Conservation (phyloP, 371 early-diverging fungal genomes). For the Thermomucor indicae-seudaticae region DNA sequence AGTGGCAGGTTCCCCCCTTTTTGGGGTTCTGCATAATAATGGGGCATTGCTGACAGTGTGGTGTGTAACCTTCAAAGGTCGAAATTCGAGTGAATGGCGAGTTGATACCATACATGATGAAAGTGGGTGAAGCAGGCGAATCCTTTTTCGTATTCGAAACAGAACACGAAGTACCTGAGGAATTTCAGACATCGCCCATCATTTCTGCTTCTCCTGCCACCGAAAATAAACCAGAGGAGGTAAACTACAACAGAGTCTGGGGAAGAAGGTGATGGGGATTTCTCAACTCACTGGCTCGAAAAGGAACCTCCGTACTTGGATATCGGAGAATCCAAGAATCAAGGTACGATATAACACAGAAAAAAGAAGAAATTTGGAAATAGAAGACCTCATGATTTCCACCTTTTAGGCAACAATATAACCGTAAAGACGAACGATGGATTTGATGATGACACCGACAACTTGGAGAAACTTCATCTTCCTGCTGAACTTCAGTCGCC, state of each 20-base stretch:
- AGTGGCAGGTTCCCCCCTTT: background rate
- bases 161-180: conserved; percentile 81
- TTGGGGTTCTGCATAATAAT: no score
- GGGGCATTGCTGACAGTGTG: no score
- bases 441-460: conserved; percentile 43
- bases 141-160: conserved; percentile 96
- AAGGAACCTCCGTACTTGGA: conserved; percentile 48
- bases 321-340: conserved; percentile 37
- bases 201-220: conserved; percentile 56
- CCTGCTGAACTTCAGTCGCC: conserved; percentile 49
- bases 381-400: no score
- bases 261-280: background rate
- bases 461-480: conserved; percentile 11
- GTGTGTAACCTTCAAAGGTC: no score
- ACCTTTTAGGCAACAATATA: no score
- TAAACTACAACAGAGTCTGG: conserved; percentile 10
- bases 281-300: background rate
- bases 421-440: conserved; percentile 24
- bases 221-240: conserved; percentile 33
- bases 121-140: conserved; percentile 97
- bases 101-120: conserved; percentile 83
- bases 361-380: background rate
- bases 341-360: background rate
- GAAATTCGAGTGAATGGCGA: conserved; percentile 90
- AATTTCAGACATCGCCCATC: conserved; percentile 91